Evolutionary conservation across 2,329 filamentous ascomycete species (phyloP).

Genomic region (Botrytis pseudocinerea): DNA sequence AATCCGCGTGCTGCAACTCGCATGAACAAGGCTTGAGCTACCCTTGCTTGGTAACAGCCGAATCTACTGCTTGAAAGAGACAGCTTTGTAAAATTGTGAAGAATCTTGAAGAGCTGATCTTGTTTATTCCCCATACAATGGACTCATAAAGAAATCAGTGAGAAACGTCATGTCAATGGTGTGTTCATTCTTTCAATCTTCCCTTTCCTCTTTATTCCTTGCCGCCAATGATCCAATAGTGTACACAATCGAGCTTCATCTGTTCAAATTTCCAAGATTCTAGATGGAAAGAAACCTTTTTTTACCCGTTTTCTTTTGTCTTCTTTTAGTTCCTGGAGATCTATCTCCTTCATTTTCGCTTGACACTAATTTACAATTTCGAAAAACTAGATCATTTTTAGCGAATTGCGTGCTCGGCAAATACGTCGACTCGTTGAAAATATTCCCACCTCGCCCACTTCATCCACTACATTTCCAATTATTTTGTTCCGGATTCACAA

Average conservation of each 20-base stretch:
- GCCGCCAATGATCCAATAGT: neutral
- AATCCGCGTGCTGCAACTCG: neutral
- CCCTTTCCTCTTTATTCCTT: neutral
- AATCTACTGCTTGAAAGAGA: neutral
- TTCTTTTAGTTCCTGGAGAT: neutral
- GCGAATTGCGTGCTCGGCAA: conserved; percentile 17
- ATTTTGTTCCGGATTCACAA: neutral
- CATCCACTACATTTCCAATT: neutral
- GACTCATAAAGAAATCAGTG: neutral
- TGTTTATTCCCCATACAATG: neutral
- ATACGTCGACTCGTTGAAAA: conserved; percentile 7
- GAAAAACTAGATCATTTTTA: conserved; percentile 8
- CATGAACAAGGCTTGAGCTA: neutral
- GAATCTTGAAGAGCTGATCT: neutral
- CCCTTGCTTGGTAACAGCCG: neutral
- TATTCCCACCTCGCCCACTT: conserved; percentile 1
- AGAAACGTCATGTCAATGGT: conserved; percentile 4
- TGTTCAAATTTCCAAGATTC: neutral
- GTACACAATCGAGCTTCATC: neutral
- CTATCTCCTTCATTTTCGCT: neutral
- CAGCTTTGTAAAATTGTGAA: neutral
- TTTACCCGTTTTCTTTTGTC: neutral
- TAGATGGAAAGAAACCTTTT: neutral
- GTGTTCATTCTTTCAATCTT: neutral
- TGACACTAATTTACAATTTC: neutral